Percentiles rank a stretch among this genome's conserved stretches.
These are phyloP conservation scores for Fusarium decemcellulare DNA, from an alignment of 2,329 filamentous ascomycete genomes.

Conservation along the genomic window DNA sequence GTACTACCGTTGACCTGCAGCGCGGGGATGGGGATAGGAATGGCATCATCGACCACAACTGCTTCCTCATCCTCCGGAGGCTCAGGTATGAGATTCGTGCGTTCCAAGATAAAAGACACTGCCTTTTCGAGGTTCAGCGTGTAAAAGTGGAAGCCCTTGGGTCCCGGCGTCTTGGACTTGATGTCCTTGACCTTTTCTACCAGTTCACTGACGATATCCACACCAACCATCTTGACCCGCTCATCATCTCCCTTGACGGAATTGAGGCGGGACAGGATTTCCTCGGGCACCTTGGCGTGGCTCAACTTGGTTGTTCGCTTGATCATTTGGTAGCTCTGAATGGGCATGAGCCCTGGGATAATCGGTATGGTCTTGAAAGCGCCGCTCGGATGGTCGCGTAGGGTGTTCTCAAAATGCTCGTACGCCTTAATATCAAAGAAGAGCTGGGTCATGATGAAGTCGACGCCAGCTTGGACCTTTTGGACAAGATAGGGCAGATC, in stretches of 20 bases:
- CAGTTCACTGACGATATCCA: slow-evolving; percentile 88
- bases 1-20: slow-evolving; percentile 65
- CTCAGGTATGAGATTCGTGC: slow-evolving; percentile 84
- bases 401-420: slow-evolving; percentile 79
- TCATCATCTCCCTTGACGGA: slow-evolving; percentile 85
- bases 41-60: slow-evolving; percentile 61
- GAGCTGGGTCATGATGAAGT: slow-evolving; percentile 98
- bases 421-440: slow-evolving; percentile 95
- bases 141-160: slow-evolving; percentile 95
- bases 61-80: slow-evolving; percentile 67
- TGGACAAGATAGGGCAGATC: slow-evolving; percentile 92
- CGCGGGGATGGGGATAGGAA: slow-evolving; percentile 40
- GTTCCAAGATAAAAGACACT: slow-evolving; percentile 92
- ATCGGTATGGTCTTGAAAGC: slow-evolving; percentile 90
- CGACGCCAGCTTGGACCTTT: slow-evolving; percentile 91
- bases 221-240: slow-evolving; percentile 83
- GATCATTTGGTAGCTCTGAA: slow-evolving; percentile 97
- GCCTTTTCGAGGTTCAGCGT: slow-evolving; percentile 97
- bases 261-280: slow-evolving; percentile 79
- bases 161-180: slow-evolving; percentile 69
- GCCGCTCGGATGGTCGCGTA: slow-evolving; percentile 87
- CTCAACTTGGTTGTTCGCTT: slow-evolving; percentile 94
- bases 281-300: slow-evolving; percentile 84
- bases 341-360: slow-evolving; percentile 95
- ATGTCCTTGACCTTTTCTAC: slow-evolving; percentile 82